Percentiles rank a stretch among this genome's conserved stretches.
These are phyloP conservation scores for Sanghuangporus weigelae DNA, from an alignment of 1,284 basidiomycete species.

Conservation along the genomic window DNA sequence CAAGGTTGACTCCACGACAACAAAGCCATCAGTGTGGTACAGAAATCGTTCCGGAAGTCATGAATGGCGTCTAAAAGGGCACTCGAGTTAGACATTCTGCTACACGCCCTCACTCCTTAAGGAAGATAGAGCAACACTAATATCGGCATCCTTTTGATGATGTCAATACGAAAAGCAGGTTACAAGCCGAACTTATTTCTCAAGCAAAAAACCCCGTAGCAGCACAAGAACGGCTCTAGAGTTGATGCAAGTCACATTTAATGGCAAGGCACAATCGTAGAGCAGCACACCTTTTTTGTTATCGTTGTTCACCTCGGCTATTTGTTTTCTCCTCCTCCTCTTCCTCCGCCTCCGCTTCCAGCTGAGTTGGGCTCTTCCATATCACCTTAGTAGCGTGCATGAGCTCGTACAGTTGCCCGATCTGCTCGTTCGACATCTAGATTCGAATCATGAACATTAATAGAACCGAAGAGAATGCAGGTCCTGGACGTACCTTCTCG, in stretches of 20 bases:
- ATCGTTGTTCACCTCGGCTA: neutral
- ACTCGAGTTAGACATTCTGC: too few species aligned
- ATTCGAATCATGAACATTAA: conserved; percentile 1
- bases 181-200: too few species aligned
- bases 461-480: neutral
- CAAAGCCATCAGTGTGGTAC: too few species aligned
- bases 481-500: conserved; percentile 58
- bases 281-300: neutral
- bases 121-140: too few species aligned
- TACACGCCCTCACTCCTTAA: too few species aligned
- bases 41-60: too few species aligned
- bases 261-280: neutral
- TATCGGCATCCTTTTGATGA: too few species aligned
- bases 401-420: conserved; percentile 87
- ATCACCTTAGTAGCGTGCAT: conserved; percentile 86
- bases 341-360: conserved; percentile 20
- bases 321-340: neutral
- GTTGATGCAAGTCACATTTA: neutral
- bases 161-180: too few species aligned
- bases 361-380: conserved; percentile 57
- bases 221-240: too few species aligned
- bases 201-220: too few species aligned
- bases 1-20: too few species aligned
- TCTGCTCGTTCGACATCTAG: conserved; percentile 87
- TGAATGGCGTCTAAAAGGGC: too few species aligned